Evolutionary conservation across 2,329 filamentous ascomycete genomes (phyloP).

Genomic region (Diaporthe eres): DNA sequence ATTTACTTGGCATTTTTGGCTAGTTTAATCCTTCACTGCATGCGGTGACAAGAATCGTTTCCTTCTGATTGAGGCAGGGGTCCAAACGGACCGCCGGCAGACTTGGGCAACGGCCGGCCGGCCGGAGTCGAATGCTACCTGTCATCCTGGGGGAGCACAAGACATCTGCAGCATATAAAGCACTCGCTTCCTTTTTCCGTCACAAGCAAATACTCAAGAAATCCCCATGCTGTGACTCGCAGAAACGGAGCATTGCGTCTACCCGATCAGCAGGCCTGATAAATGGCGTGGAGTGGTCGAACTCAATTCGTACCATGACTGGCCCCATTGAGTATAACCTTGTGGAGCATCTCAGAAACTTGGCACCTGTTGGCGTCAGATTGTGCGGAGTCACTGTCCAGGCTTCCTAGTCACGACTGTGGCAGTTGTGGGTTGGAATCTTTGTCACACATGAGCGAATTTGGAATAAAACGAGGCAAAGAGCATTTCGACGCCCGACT

Average conservation of each 20-base stretch:
- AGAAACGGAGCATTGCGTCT: conserved; percentile 5
- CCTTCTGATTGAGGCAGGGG: conserved; percentile 18
- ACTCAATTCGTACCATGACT: background rate
- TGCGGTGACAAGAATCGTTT: conserved; percentile 11
- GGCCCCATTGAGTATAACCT: conserved; percentile 10
- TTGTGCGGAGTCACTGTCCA: conserved; percentile 17
- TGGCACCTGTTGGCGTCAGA: conserved; percentile 24
- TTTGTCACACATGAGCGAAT: conserved; percentile 28
- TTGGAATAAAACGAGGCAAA: conserved; percentile 27
- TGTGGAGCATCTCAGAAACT: conserved; percentile 24
- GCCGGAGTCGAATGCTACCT: background rate
- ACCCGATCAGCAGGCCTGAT: background rate
- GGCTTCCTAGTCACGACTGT: conserved; percentile 20
- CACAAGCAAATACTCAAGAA: background rate
- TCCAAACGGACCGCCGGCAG: background rate
- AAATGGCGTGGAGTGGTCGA: background rate
- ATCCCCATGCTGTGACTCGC: conserved; percentile 14
- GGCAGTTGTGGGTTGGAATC: conserved; percentile 17
- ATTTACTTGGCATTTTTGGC: background rate
- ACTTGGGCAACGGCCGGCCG: conserved; percentile 12
- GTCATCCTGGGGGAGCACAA: conserved; percentile 31
- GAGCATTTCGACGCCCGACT: background rate
- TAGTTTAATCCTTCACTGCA: conserved; percentile 5
- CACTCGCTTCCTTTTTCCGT: background rate
- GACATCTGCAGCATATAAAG: background rate